A percentile compares a stretch with the other conserved stretches of the same genome.
Evolutionary conservation across 257 asterid species (phyloP).

Genomic region (Solanum arcanum): DNA sequence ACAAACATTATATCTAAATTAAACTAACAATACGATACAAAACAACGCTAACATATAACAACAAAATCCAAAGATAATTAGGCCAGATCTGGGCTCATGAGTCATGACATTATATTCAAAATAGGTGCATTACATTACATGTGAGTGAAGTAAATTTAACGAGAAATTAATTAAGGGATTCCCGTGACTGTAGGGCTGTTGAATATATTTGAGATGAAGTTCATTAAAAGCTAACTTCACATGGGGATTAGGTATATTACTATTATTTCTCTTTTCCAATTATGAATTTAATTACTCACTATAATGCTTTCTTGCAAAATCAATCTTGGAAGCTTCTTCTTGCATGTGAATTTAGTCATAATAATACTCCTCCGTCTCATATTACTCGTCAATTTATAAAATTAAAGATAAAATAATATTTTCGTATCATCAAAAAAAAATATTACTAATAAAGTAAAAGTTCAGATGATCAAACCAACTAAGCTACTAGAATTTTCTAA

Average conservation of each 20-base stretch:
- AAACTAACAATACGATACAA: background rate
- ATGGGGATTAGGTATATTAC: constrained; percentile 3
- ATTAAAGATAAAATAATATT: background rate
- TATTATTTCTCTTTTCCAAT: background rate
- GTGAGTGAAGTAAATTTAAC: background rate
- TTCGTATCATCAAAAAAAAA: background rate
- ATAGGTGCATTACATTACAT: background rate
- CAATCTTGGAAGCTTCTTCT: background rate
- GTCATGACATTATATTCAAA: background rate
- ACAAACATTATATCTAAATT: too few species aligned
- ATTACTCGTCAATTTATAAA: background rate
- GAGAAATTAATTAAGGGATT: background rate
- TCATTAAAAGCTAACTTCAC: background rate
- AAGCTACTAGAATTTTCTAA: too few species aligned
- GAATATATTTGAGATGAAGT: background rate
- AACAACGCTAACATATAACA: too few species aligned
- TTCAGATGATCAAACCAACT: background rate
- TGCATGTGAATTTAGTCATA: background rate
- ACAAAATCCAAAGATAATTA: background rate
- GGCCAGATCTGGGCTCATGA: background rate
- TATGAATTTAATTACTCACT: background rate
- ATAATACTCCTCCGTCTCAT: background rate
- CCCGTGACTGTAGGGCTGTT: background rate
- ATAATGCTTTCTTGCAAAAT: background rate
- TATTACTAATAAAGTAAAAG: background rate